phyloP scores from a whole-genome alignment of 2,329 filamentous ascomycete genomes.

The Epichloe festucae region DNA sequence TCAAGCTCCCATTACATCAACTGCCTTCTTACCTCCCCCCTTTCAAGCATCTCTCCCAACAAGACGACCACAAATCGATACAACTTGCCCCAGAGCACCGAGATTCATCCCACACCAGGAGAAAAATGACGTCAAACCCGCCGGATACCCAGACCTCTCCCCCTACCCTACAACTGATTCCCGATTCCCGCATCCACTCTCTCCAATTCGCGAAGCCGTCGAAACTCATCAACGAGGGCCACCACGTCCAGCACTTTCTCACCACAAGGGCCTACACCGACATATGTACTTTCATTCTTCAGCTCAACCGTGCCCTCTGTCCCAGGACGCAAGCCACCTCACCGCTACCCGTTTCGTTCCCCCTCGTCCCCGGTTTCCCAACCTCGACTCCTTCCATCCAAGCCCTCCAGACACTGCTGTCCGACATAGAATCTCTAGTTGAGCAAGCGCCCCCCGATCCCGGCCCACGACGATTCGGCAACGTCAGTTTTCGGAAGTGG shows the following conservation, averaged over 20 bases:
- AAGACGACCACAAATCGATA: not conserved
- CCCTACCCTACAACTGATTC: constrained; percentile 33
- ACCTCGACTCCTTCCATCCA: constrained; percentile 40
- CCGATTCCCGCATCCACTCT: constrained; percentile 27
- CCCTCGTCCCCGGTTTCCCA: constrained; percentile 25
- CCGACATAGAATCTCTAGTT: constrained; percentile 51
- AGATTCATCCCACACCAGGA: not conserved
- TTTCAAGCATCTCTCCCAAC: not conserved
- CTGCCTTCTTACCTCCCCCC: not conserved
- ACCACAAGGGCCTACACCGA: constrained; percentile 73
- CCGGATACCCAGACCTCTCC: constrained; percentile 9
- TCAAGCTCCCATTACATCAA: no score
- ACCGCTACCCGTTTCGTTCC: constrained; percentile 26
- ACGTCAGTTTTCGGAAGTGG: constrained; percentile 83
- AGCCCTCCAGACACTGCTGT: constrained; percentile 53
- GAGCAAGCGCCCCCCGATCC: constrained; percentile 69
- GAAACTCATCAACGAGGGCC: constrained; percentile 75
- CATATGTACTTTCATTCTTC: constrained; percentile 75
- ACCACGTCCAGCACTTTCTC: constrained; percentile 72
- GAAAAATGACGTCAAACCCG: not conserved
- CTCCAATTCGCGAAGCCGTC: constrained; percentile 49
- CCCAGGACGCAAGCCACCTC: constrained; percentile 42
- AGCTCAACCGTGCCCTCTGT: constrained; percentile 79
- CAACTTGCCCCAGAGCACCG: not conserved
- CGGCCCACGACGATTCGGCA: constrained; percentile 82